Base-by-base conservation (phyloP, 176 grass and related monocot genomes). In the Oryza rufipogon region DNA sequence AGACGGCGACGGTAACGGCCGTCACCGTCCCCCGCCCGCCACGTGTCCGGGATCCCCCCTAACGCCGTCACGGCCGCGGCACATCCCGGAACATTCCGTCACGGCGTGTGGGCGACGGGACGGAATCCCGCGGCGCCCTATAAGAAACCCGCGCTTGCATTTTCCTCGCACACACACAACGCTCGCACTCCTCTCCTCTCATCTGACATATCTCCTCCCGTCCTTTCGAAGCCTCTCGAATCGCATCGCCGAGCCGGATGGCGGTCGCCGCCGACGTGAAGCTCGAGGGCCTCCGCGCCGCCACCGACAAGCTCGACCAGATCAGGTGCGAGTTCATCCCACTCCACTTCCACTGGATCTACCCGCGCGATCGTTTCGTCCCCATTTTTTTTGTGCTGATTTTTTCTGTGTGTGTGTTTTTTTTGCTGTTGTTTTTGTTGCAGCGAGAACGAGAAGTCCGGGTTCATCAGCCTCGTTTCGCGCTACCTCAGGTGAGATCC, bases 391-490 rank as follows among this genome's bases (percentile, higher is more conserved):
- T 38, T 6, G 7, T 63, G 2, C 71, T 66, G 36, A 28, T 74
- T 66, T 81, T 87, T 22, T 48, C 74, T 48, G 70, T 86, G 19
- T 48, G 77, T 51, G 70, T 6, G 1, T 60, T 9, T 63, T 4
- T 23, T 19, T n/a, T 63, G 58, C 9, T 13, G 34, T 32, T 32
- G 30, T 32, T 32, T 32, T 32, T 32, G 30, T 32, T 20, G 82
- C 78, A 99, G 96, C 85, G 91, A 96, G 84, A 99, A 94, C 79
- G 91, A 99, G 91, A 96, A 99, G 92, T 19, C 86, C 68, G 91
- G 93, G 30, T 96, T 93, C 91, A 86, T 94, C 83, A 94, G 87
- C 80, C 96, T 96, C 58, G 93, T 99, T 0, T 92, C 87, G 47
- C 93, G 96, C 78, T 99, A 99, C 80, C 83, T 96, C 87, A 99